Evolutionary conservation across 1,284 basidiomycete species (phyloP).

Genomic region (Ustilago esculenta): DNA sequence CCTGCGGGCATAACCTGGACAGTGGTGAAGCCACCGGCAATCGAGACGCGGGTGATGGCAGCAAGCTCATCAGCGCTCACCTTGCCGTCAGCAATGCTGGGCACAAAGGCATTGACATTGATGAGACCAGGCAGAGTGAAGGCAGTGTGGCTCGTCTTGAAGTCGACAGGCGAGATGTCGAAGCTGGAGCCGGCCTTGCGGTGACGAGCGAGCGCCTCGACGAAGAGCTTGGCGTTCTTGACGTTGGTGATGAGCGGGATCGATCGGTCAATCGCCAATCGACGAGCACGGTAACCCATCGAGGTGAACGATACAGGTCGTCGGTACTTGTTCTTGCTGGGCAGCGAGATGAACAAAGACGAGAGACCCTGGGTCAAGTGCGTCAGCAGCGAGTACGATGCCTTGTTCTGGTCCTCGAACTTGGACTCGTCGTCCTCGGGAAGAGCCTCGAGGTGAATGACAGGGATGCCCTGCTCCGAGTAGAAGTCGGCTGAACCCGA

Average conservation of each 20-base stretch:
- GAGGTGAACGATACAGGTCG: constrained; percentile 96
- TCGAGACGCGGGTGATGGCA: constrained; percentile 57
- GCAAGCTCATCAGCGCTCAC: constrained; percentile 74
- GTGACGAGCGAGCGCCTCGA: constrained; percentile 84
- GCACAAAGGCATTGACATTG: constrained; percentile 89
- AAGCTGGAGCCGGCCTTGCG: constrained; percentile 76
- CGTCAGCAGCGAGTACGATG: constrained; percentile 64
- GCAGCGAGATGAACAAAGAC: constrained; percentile 95
- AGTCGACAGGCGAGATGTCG: constrained; percentile 89
- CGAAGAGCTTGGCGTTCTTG: constrained; percentile 97
- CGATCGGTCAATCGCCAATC: constrained; percentile 99
- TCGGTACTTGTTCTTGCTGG: constrained; percentile 97
- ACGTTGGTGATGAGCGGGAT: constrained; percentile 98
- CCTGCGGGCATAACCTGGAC: constrained; percentile 56
- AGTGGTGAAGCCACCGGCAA: constrained; percentile 62
- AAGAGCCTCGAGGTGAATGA: constrained; percentile 65
- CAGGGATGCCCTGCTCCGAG: constrained; percentile 64
- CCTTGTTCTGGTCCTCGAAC: constrained; percentile 61
- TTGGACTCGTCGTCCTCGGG: constrained; percentile 64
- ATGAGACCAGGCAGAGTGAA: constrained; percentile 91
- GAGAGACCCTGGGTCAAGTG: constrained; percentile 63
- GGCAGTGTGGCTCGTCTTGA: constrained; percentile 88
- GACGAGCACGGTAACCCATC: constrained; percentile 94
- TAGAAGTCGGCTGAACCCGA: constrained; percentile 81
- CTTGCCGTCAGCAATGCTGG: constrained; percentile 72